phyloP scores from a whole-genome alignment of 2,329 filamentous ascomycete genomes.

The Monosporascus sp. region DNA sequence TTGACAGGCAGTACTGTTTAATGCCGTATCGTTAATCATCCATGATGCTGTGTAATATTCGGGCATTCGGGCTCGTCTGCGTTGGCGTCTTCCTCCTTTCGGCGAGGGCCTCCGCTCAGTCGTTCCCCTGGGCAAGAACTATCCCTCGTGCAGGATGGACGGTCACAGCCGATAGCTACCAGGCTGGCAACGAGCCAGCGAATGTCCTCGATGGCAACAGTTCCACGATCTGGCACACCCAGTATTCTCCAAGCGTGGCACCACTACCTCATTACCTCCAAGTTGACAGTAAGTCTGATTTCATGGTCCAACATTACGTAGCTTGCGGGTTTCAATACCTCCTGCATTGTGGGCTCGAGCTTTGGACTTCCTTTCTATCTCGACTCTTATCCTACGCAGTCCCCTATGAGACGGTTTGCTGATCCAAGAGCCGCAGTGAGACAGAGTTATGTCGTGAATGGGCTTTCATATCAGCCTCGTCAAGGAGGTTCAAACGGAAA shows the following conservation, averaged over 20 bases:
- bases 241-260: conserved; percentile 10
- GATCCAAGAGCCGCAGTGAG: conserved; percentile 8
- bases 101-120: conserved; percentile 9
- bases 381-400: not conserved
- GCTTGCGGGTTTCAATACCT: not conserved
- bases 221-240: conserved; percentile 25
- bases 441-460: conserved; percentile 20
- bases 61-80: not conserved
- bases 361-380: not conserved
- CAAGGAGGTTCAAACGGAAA: conserved; percentile 23
- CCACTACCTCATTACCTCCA: conserved; percentile 25
- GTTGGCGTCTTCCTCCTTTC: conserved; percentile 6
- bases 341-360: no score
- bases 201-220: conserved; percentile 25
- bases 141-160: conserved; percentile 21
- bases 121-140: conserved; percentile 13
- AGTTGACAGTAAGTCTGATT: conserved; percentile 13
- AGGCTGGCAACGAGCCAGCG: conserved; percentile 22
- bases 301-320: not conserved
- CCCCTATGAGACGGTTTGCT: not conserved
- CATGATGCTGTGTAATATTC: not conserved
- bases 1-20: not conserved
- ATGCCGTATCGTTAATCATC: not conserved
- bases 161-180: conserved; percentile 22
- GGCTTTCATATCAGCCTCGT: conserved; percentile 25